phyloP scores from a whole-genome alignment of 2,329 filamentous ascomycete species.

The Penicillium psychrosexuale region DNA sequence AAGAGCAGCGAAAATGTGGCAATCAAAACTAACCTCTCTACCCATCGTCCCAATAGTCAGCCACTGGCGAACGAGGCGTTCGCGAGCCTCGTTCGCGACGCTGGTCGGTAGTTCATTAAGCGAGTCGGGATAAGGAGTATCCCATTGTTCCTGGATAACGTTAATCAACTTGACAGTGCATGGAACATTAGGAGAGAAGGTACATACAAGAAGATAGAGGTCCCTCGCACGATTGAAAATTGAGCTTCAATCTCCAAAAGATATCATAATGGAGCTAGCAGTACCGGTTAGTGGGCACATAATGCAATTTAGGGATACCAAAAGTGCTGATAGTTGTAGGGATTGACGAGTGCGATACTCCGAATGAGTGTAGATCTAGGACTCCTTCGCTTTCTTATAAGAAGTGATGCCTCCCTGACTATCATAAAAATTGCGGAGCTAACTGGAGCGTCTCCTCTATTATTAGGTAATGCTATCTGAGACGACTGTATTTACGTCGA shows the following conservation, averaged over 20 bases:
- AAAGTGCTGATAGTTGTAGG: constrained; percentile 7
- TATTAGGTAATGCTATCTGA: constrained; percentile 7
- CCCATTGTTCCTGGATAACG: too few relatives aligned
- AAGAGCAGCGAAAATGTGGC: too few relatives aligned
- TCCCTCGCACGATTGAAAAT: constrained; percentile 12
- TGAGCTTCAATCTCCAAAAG: constrained; percentile 19
- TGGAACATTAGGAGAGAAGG: too few relatives aligned
- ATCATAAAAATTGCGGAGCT: constrained; percentile 8
- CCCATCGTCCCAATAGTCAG: too few relatives aligned
- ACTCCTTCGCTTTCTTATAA: constrained; percentile 14
- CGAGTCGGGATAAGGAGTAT: too few relatives aligned
- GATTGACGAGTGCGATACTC: constrained; percentile 13
- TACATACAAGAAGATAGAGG: too few relatives aligned
- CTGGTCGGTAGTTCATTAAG: too few relatives aligned
- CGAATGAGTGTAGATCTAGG: constrained; percentile 18
- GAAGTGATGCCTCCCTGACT: constrained; percentile 1
- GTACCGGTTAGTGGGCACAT: constrained; percentile 15
- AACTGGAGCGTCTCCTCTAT: constrained; percentile 2
- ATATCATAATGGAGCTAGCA: constrained; percentile 15
- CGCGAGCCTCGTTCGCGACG: too few relatives aligned
- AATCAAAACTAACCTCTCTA: too few relatives aligned
- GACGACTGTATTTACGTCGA: neutral
- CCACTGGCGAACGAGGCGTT: too few relatives aligned
- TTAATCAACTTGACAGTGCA: neutral
- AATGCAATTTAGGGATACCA: too few relatives aligned